These are phyloP conservation scores for Trichosporon coremiiforme DNA, from an alignment of 1,284 basidiomycete genomes.

Conservation along the genomic window DNA sequence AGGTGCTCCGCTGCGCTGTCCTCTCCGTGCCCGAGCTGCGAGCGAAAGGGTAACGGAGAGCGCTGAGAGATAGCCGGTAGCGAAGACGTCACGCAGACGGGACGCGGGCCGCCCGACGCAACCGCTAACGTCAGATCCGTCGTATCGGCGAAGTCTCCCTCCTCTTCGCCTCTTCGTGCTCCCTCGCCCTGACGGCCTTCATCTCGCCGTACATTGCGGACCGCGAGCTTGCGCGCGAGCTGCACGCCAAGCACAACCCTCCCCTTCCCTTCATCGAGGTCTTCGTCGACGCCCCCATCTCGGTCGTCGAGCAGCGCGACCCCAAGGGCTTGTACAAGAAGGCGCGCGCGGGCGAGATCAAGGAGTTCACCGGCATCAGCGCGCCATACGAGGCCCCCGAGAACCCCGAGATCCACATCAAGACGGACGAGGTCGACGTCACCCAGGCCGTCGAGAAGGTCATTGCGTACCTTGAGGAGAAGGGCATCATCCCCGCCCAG, in stretches of 20 bases:
- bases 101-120: too few relatives aligned
- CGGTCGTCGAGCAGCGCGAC: conserved; percentile 86
- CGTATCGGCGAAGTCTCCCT: conserved; percentile 97
- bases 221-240: conserved; percentile 76
- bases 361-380: conserved; percentile 83
- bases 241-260: conserved; percentile 68
- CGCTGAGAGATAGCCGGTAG: too few relatives aligned
- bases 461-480: conserved; percentile 73
- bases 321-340: conserved; percentile 99
- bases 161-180: conserved; percentile 85
- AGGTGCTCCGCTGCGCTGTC: not conserved
- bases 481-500: conserved; percentile 53
- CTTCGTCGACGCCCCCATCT: conserved; percentile 88
- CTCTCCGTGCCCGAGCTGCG: not conserved
- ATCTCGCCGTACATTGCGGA: conserved; percentile 97
- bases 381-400: conserved; percentile 93
- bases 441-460: conserved; percentile 78
- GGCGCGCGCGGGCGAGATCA: conserved; percentile 92
- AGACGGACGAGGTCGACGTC: conserved; percentile 79
- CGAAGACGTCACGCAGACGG: too few relatives aligned
- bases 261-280: conserved; percentile 86
- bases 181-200: conserved; percentile 90
- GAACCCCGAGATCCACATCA: conserved; percentile 88
- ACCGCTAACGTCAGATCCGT: conserved; percentile 63
- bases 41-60: too few relatives aligned